phyloP scores from a whole-genome alignment of 345 rosid species.

The Syzygium oleosum region DNA sequence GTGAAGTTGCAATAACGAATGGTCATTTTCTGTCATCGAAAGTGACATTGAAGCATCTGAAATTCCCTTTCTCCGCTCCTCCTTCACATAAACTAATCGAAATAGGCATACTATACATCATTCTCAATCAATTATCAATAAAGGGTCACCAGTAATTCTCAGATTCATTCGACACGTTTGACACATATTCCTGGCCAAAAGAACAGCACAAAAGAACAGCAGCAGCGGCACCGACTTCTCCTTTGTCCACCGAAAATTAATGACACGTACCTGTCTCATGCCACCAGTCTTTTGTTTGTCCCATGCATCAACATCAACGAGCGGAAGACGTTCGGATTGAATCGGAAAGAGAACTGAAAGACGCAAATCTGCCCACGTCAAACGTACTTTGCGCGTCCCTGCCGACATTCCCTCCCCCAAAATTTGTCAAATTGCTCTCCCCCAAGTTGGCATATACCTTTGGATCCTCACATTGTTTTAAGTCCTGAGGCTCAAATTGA shows the following conservation, averaged over 20 bases:
- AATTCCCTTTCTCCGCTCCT: background rate
- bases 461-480: background rate
- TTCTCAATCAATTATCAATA: background rate
- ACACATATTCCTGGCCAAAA: background rate
- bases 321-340: background rate
- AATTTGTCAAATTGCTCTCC: background rate
- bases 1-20: background rate
- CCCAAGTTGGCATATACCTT: background rate
- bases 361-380: background rate
- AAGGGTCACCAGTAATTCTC: background rate
- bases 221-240: constrained; percentile 25
- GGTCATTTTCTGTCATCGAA: background rate
- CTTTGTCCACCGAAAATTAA: constrained; percentile 19
- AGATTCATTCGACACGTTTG: background rate
- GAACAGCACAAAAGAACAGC: background rate
- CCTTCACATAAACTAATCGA: background rate
- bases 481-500: background rate
- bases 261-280: constrained; percentile 2
- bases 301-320: background rate
- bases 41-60: background rate
- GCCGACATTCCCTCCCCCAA: background rate
- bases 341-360: background rate
- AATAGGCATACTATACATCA: background rate
- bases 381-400: background rate
- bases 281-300: background rate